Base-by-base conservation (phyloP, 257 asterid species). In the Nicotiana paniculata region DNA sequence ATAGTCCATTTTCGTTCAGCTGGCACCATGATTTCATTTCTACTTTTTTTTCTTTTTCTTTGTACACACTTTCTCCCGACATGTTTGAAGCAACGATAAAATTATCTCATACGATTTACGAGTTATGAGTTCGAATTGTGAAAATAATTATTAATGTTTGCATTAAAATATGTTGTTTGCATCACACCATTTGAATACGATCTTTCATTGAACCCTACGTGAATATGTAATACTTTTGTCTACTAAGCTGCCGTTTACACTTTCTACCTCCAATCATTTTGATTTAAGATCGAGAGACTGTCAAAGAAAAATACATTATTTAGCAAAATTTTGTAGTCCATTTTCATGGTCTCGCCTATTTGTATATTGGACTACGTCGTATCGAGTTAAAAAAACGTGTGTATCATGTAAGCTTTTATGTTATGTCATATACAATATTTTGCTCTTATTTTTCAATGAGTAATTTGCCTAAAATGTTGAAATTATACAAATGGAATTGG, bases 1-100 rank as follows among this genome's bases (percentile, higher is more conserved):
- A 51, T 51, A 75, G 80, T 75, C 80, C 63, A 51, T 51, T 75
- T 75, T 75, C 21, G 51, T 9, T 75, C 46, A 75, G 80, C 80
- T 75, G 80, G 63, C 63, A 51, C 12, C 79, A 75, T 75, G 28
- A 75, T 75, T 43, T 75, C 26, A 51, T 75, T 75, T 75, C 63
- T 48, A 74, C 26, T 24, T 21, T 70, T 48, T 74, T 48, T 74
- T 7, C 35, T 32, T 15, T 24, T 2, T 37, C 24, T 18, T 43
- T 70, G 15, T 18, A 53, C 0, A 53, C 58, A 53, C 6, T 53
- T 53, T 53, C 18, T 53, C 17, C 17, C 0, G 0, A 0, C 6
- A 9, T 39, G 1, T 39, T 39, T 6, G 11, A 10, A 43, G 11
- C 11, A 43, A 7, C 11, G 3, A 8, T 43, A 8, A 43, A 43